Conservation (phyloP, 2,329 filamentous ascomycete genomes). For the Talaromyces sp. region DNA sequence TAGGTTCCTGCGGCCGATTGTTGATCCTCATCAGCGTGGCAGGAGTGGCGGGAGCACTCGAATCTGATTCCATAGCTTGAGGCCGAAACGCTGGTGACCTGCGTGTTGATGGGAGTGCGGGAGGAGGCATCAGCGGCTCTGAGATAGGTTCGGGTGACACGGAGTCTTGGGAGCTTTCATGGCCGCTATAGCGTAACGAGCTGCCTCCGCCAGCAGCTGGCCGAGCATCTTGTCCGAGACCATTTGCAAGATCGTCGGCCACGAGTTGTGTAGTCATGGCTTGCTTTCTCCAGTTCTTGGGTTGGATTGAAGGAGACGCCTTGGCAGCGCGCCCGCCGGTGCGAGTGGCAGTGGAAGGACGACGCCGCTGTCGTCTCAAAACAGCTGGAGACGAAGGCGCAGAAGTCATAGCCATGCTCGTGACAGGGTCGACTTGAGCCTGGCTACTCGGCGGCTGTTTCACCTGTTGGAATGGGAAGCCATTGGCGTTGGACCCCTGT, state of each 20-base stretch:
- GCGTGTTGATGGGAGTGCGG: slow-evolving; percentile 37
- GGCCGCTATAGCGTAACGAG: slow-evolving; percentile 31
- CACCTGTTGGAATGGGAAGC: slow-evolving; percentile 29
- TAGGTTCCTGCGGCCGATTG: slow-evolving; percentile 39
- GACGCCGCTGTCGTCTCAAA: slow-evolving; percentile 33
- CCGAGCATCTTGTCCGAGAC: slow-evolving; percentile 31
- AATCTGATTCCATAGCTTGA: slow-evolving; percentile 21
- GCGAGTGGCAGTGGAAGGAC: slow-evolving; percentile 28
- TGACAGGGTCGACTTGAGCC: slow-evolving; percentile 31
- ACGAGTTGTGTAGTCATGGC: slow-evolving; percentile 22
- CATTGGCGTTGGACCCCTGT: slow-evolving; percentile 31
- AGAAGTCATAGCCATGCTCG: slow-evolving; percentile 24
- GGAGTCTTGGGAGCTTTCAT: slow-evolving; percentile 43
- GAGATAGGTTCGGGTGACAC: slow-evolving; percentile 46
- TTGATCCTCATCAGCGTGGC: slow-evolving; percentile 78
- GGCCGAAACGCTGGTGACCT: slow-evolving; percentile 35
- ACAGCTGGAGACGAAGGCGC: slow-evolving; percentile 28
- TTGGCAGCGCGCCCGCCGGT: slow-evolving; percentile 32
- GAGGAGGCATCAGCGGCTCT: slow-evolving; percentile 45
- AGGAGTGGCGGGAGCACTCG: slow-evolving; percentile 66
- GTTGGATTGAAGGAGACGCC: slow-evolving; percentile 40
- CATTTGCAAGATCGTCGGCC: slow-evolving; percentile 27
- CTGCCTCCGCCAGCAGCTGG: slow-evolving; percentile 22
- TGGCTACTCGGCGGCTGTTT: slow-evolving; percentile 34
- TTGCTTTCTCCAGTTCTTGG: slow-evolving; percentile 32